Evolutionary conservation across 352 stramenopile genomes (phyloP).

Genomic region (Plasmopara viticola): DNA sequence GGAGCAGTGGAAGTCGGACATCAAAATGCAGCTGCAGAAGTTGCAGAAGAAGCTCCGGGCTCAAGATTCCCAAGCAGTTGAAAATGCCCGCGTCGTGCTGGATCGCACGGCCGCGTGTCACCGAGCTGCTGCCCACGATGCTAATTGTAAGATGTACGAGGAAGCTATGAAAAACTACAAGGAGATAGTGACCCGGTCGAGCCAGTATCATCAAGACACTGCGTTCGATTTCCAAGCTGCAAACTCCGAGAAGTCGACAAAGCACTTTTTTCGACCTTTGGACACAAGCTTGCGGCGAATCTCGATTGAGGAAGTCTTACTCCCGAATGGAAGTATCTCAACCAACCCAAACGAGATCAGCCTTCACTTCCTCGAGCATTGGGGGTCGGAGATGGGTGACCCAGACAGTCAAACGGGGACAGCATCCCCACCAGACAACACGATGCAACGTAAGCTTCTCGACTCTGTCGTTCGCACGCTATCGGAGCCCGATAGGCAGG

Average conservation of each 20-base stretch:
- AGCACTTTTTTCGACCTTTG: neutral
- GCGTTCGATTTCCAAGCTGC: conserved; percentile 1
- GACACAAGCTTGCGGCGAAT: neutral
- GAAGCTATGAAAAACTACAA: conserved; percentile 1
- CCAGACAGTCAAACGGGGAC: neutral
- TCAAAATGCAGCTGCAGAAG: neutral
- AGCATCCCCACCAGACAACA: neutral
- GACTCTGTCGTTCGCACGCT: too few relatives aligned
- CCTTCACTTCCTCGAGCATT: neutral
- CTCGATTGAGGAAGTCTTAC: neutral
- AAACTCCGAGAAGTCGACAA: neutral
- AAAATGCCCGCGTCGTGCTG: neutral
- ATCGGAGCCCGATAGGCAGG: too few relatives aligned
- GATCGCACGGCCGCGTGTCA: neutral
- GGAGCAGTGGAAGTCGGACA: neutral
- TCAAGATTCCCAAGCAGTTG: neutral
- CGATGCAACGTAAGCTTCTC: neutral
- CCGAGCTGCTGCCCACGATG: neutral
- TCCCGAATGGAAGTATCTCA: neutral
- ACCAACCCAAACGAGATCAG: neutral
- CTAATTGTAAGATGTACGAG: neutral
- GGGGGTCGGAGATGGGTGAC: neutral
- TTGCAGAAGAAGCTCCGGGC: neutral
- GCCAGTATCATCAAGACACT: too few relatives aligned
- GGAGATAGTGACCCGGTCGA: neutral